Evolutionary conservation across 2,329 filamentous ascomycete genomes (phyloP).

Genomic region (Amphichorda felina): DNA sequence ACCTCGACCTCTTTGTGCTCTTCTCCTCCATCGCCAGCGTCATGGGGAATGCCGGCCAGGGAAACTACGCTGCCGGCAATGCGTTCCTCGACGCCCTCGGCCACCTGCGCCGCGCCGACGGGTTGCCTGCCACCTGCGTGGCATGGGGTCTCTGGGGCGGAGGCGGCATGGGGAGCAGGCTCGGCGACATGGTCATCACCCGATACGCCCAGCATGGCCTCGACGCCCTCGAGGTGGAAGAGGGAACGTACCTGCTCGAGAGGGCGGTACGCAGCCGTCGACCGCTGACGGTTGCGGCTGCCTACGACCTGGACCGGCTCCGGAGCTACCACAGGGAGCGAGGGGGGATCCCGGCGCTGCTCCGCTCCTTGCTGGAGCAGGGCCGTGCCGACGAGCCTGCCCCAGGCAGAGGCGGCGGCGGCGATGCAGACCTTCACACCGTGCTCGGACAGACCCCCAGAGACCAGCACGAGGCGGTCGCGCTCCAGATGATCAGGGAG

Average conservation of each 20-base stretch:
- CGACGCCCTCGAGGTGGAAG: no score
- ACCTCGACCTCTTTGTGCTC: conserved; percentile 22
- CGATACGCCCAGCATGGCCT: no score
- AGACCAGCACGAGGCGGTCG: conserved; percentile 3
- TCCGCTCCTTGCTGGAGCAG: background rate
- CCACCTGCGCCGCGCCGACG: conserved; percentile 15
- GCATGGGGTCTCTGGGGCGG: conserved; percentile 5
- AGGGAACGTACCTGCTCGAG: no score
- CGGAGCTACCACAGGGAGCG: no score
- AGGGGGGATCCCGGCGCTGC: no score
- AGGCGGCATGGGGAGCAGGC: conserved; percentile 5
- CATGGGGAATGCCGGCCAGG: conserved; percentile 18
- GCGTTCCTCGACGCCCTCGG: conserved; percentile 24
- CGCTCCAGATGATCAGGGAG: conserved; percentile 6
- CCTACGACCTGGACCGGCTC: no score
- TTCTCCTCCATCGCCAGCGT: conserved; percentile 20
- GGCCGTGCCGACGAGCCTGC: no score
- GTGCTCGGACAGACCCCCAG: no score
- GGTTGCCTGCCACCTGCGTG: conserved; percentile 7
- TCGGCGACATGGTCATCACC: conserved; percentile 1
- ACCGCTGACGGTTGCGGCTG: no score
- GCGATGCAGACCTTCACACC: no score
- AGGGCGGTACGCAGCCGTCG: no score
- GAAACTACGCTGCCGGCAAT: conserved; percentile 27
- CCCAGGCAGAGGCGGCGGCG: no score